A percentile compares a stretch with the other conserved stretches of the same genome.
These are phyloP conservation scores for Crithidia fasciculata DNA, from an alignment of 208 protist genomes.

Conservation along the genomic window DNA sequence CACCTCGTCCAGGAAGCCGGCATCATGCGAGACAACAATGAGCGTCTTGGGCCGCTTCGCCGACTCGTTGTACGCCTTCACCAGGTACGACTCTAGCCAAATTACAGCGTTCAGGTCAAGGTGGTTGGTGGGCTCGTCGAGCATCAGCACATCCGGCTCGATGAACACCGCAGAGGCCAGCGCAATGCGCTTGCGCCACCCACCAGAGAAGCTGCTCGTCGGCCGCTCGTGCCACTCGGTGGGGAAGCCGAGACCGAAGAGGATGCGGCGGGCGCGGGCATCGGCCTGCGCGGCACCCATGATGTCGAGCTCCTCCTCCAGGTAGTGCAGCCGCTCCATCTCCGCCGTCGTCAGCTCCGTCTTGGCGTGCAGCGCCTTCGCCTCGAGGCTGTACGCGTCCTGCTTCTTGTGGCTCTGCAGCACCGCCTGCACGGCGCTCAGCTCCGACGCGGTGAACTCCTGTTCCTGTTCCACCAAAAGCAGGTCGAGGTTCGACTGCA, in stretches of 20 bases:
- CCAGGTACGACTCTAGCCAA: conserved; percentile 95
- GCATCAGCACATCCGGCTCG: conserved; percentile 94
- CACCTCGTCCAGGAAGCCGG: conserved; percentile 95
- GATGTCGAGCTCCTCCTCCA: conserved; percentile 93
- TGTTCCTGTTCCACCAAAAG: conserved; percentile 98
- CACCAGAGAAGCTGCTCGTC: conserved; percentile 89
- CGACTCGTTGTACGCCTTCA: conserved; percentile 76
- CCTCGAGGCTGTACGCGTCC: conserved; percentile 78
- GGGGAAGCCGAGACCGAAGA: conserved; percentile 94
- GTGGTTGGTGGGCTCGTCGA: conserved; percentile 98
- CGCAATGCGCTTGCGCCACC: conserved; percentile 94
- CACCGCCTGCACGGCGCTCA: conserved; percentile 86
- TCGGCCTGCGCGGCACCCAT: conserved; percentile 93
- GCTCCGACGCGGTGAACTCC: conserved; percentile 84
- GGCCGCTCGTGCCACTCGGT: conserved; percentile 91
- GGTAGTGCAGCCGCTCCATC: conserved; percentile 78
- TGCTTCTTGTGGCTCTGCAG: conserved; percentile 93
- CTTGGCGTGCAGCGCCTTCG: conserved; percentile 66
- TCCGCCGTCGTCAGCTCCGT: conserved; percentile 64
- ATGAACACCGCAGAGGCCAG: conserved; percentile 95
- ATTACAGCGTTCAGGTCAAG: conserved; percentile 95
- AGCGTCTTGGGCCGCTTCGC: conserved; percentile 89
- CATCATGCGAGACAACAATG: conserved; percentile 97
- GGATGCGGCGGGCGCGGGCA: conserved; percentile 84
- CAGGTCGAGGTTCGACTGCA: conserved; percentile 93